Percentiles rank a stretch among this genome's conserved stretches.
phyloP scores from a whole-genome alignment of 768 basidiomycete species.

The Myochromella boudieri region DNA sequence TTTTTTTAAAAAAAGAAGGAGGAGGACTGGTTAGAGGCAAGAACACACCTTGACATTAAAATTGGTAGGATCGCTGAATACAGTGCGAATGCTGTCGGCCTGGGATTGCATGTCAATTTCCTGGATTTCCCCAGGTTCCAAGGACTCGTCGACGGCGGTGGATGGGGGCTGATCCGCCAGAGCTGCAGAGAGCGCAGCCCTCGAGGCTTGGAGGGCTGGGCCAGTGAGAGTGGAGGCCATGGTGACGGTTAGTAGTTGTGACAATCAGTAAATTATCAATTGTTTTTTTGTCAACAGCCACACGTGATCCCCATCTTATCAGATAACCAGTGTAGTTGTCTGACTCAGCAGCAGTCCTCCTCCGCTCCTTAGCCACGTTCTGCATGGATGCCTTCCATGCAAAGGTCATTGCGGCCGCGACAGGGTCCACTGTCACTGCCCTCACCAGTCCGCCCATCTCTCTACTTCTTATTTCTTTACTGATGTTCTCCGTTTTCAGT shows the following conservation, averaged over 20 bases:
- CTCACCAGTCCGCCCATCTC: constrained; percentile 62
- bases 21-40: constrained; percentile 4
- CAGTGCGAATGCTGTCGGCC: constrained; percentile 82
- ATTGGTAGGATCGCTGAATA: constrained; percentile 89
- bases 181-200: constrained; percentile 75
- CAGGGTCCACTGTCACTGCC: constrained; percentile 79
- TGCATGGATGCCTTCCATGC: constrained; percentile 75
- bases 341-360: constrained; percentile 8
- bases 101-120: constrained; percentile 85
- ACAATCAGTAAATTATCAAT: too few relatives aligned
- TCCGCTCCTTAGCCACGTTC: constrained; percentile 9
- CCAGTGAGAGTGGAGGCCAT: constrained; percentile 57
- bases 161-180: constrained; percentile 49
- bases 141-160: constrained; percentile 33
- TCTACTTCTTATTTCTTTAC: background rate
- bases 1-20: background rate
- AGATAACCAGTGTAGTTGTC: constrained; percentile 26
- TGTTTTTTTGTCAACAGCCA: constrained; percentile 18
- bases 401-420: constrained; percentile 77
- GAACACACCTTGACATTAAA: constrained; percentile 91
- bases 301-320: constrained; percentile 29
- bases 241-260: constrained; percentile 24
- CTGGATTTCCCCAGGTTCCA: constrained; percentile 83
- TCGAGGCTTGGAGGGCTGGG: constrained; percentile 74
- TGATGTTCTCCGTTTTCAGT: constrained; percentile 52